These are phyloP conservation scores for Tolypocladium tundrense DNA, from an alignment of 2,329 filamentous ascomycete species.

Conservation along the genomic window DNA sequence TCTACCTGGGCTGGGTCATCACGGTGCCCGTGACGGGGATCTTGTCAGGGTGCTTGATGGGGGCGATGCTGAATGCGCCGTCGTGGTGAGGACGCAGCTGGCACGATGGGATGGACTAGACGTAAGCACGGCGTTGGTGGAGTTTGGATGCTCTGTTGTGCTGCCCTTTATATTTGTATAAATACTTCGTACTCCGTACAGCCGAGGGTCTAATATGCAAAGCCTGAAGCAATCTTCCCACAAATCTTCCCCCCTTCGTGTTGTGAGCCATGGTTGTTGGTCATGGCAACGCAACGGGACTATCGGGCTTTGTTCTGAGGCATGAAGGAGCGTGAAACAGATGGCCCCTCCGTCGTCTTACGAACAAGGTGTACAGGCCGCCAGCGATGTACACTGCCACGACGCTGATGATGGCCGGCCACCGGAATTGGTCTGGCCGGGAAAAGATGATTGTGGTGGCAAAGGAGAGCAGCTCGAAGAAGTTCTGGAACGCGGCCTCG, in stretches of 20 bases:
- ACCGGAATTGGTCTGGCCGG: slow-evolving; percentile 52
- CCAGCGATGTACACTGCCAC: slow-evolving; percentile 31
- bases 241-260: background rate
- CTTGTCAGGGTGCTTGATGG: too few species aligned
- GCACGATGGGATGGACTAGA: too few species aligned
- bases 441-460: slow-evolving; percentile 55
- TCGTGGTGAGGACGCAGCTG: too few species aligned
- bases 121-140: too few species aligned
- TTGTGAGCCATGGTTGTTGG: background rate
- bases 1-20: slow-evolving; percentile 39
- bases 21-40: slow-evolving; percentile 28
- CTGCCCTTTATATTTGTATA: too few species aligned
- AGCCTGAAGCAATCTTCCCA: too few species aligned
- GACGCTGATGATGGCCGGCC: slow-evolving; percentile 50
- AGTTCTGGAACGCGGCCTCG: slow-evolving; percentile 58
- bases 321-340: slow-evolving; percentile 16
- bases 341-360: slow-evolving; percentile 20
- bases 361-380: slow-evolving; percentile 18
- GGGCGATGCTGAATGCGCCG: too few species aligned
- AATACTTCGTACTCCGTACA: too few species aligned
- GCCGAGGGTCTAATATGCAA: too few species aligned
- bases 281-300: background rate
- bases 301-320: background rate
- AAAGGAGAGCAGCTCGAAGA: slow-evolving; percentile 60
- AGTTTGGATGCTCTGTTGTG: too few species aligned